These are phyloP conservation scores for Jasminum sambac DNA, from an alignment of 257 asterid genomes.

Conservation along the genomic window DNA sequence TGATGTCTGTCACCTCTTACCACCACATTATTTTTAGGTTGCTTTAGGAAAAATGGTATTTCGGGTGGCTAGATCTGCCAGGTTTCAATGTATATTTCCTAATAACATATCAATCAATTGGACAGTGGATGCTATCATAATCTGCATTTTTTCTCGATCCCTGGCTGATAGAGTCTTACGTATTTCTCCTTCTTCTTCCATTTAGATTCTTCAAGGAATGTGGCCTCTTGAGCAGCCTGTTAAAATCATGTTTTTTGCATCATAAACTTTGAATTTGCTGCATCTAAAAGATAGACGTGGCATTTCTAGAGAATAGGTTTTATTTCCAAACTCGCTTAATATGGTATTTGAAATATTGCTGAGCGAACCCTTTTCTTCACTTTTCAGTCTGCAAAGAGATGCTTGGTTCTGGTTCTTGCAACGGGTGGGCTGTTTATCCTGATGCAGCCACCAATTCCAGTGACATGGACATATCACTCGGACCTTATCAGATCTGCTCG, in stretches of 20 bases:
- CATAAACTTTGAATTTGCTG: background rate
- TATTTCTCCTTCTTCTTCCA: constrained; percentile 3
- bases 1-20: background rate
- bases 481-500: constrained; percentile 78
- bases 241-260: background rate
- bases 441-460: constrained; percentile 94
- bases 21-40: constrained; percentile 8
- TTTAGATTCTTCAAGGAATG: constrained; percentile 14
- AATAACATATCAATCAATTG: constrained; percentile 12
- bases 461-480: constrained; percentile 81
- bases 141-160: constrained; percentile 17
- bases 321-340: background rate
- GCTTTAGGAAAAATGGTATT: constrained; percentile 6
- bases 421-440: constrained; percentile 75
- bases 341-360: background rate
- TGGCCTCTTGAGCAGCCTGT: constrained; percentile 7
- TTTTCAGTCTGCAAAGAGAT: constrained; percentile 87
- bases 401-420: constrained; percentile 81
- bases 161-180: constrained; percentile 4
- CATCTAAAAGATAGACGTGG: constrained; percentile 5
- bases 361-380: constrained; percentile 20
- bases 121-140: constrained; percentile 15
- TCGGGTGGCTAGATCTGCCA: constrained; percentile 1
- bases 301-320: background rate
- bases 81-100: constrained; percentile 8